Conservation (phyloP, 2,329 filamentous ascomycete genomes). For the Cordyceps militaris region DNA sequence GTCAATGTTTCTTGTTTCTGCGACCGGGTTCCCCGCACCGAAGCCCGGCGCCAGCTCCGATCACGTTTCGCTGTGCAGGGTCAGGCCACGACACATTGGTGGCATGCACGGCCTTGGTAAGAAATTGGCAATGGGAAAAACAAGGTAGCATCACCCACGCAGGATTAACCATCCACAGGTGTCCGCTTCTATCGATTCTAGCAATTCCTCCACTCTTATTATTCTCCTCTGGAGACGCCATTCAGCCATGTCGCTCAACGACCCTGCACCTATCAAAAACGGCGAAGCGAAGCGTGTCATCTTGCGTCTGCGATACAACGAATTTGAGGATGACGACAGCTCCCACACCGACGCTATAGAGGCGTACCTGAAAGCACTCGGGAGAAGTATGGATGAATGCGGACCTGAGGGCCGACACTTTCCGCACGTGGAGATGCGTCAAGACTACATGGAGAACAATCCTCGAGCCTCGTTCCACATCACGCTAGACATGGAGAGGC, state of each 20-base stretch:
- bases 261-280: neutral
- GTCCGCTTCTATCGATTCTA: too few species aligned
- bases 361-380: neutral
- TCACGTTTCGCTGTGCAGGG: neutral
- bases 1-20: neutral
- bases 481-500: neutral
- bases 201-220: too few species aligned
- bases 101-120: neutral
- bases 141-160: neutral
- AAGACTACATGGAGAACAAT: neutral
- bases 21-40: conserved; percentile 6
- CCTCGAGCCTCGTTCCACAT: neutral
- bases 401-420: neutral
- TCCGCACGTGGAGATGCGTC: neutral
- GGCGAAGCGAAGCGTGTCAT: neutral
- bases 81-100: neutral
- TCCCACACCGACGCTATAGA: neutral
- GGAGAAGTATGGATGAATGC: neutral
- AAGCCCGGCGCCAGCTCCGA: conserved; percentile 3
- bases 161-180: too few species aligned
- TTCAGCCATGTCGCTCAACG: neutral
- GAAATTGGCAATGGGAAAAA: neutral
- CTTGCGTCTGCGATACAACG: neutral
- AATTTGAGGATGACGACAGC: neutral
- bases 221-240: conserved; percentile 21